phyloP scores from a whole-genome alignment of 768 basidiomycete species.

The Coprinellus micaceus region DNA sequence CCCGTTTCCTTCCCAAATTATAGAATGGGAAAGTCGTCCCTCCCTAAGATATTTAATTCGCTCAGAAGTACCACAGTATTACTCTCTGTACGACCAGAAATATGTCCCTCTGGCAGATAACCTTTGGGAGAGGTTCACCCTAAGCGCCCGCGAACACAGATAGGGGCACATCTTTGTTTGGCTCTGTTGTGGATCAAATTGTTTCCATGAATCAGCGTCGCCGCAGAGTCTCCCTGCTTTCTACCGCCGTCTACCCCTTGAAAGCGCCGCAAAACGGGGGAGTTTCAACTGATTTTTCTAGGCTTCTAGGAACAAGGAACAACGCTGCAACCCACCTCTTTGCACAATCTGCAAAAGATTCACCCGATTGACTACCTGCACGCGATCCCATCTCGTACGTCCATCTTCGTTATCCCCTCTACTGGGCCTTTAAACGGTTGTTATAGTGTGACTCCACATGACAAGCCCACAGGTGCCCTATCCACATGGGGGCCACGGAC shows the following conservation, averaged over 20 bases:
- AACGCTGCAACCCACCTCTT: neutral
- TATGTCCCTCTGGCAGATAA: neutral
- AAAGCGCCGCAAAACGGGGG: neutral
- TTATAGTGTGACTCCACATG: slow-evolving; percentile 7
- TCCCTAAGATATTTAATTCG: no score
- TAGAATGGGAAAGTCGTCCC: no score
- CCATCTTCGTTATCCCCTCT: neutral
- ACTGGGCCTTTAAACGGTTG: neutral
- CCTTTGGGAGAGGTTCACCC: neutral
- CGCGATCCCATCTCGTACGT: neutral
- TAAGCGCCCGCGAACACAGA: no score
- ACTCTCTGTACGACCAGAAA: neutral
- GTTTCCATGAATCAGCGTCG: neutral
- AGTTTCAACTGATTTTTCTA: no score
- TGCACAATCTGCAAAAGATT: neutral
- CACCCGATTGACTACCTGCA: neutral
- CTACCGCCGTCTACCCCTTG: neutral
- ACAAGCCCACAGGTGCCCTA: slow-evolving; percentile 19
- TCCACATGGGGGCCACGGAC: slow-evolving; percentile 17
- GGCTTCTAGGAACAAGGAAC: neutral
- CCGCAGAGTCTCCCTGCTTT: neutral
- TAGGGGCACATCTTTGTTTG: neutral
- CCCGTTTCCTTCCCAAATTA: no score
- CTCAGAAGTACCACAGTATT: no score
- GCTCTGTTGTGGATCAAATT: neutral